These are phyloP conservation scores for Beauveria bassiana DNA, from an alignment of 2,329 filamentous ascomycete genomes.

Conservation along the genomic window DNA sequence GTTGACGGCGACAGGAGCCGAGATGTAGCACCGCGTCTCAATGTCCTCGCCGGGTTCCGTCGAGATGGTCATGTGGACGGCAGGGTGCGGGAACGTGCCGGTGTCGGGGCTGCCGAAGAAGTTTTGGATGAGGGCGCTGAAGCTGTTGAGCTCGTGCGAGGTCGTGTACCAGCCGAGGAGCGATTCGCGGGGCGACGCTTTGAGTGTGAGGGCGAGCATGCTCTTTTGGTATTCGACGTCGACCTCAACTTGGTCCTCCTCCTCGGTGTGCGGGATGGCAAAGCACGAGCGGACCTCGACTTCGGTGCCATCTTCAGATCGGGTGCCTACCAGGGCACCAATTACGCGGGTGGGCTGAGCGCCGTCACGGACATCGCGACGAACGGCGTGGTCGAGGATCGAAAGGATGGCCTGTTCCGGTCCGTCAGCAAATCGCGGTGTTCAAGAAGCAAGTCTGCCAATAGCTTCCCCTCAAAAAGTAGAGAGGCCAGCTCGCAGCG, in stretches of 20 bases:
- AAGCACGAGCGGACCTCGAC: conserved; percentile 95
- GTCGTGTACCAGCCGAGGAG: conserved; percentile 99
- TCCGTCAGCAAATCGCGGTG: not conserved
- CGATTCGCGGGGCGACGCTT: conserved; percentile 87
- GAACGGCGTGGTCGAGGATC: conserved; percentile 88
- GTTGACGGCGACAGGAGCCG: conserved; percentile 87
- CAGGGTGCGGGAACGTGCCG: conserved; percentile 94
- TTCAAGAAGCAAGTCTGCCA: not conserved
- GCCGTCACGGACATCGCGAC: conserved; percentile 60
- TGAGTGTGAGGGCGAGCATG: conserved; percentile 92
- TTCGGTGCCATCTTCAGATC: conserved; percentile 94
- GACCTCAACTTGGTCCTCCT: conserved; percentile 96
- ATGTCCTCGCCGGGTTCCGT: conserved; percentile 85
- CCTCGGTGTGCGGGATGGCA: conserved; percentile 96
- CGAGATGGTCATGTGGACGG: conserved; percentile 90
- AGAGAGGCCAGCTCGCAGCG: not conserved
- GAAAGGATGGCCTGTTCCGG: conserved; percentile 54
- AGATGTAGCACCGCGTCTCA: conserved; percentile 89
- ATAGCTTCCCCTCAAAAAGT: not conserved
- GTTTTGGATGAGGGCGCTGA: conserved; percentile 95
- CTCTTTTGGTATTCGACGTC: conserved; percentile 99
- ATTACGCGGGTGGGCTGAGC: conserved; percentile 93
- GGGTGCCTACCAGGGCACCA: conserved; percentile 84
- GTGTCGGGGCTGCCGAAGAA: conserved; percentile 97
- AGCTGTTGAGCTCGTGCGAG: conserved; percentile 92